Evolutionary conservation across 495 filamentous ascomycete genomes (phyloP).

Genomic region (Aspergillus sclerotioniger): DNA sequence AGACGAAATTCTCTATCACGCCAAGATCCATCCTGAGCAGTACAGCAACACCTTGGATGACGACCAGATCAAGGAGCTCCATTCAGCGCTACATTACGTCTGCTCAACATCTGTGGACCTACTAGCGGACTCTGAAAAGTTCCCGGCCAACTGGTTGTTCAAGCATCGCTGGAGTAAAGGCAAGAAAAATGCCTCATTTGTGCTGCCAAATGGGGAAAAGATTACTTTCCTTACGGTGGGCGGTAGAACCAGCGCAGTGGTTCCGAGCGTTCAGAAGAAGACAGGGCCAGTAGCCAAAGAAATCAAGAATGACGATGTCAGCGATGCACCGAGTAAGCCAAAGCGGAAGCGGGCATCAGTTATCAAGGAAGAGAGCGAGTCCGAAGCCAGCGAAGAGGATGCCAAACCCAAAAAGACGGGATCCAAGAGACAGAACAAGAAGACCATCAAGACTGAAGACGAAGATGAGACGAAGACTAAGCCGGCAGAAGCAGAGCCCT

Average conservation of each 20-base stretch:
- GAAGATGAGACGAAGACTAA: constrained; percentile 22
- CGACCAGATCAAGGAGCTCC: constrained; percentile 66
- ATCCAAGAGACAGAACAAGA: constrained; percentile 23
- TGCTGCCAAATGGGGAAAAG: constrained; percentile 78
- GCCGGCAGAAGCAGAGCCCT: constrained; percentile 8
- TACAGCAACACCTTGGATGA: constrained; percentile 79
- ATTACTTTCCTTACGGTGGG: constrained; percentile 83
- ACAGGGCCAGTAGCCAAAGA: constrained; percentile 49
- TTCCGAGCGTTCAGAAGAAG: constrained; percentile 84
- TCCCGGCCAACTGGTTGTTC: constrained; percentile 91
- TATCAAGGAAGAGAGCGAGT: constrained; percentile 32
- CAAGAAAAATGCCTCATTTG: constrained; percentile 65
- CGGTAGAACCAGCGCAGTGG: constrained; percentile 83
- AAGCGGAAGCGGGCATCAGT: constrained; percentile 38
- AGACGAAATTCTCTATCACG: constrained; percentile 87
- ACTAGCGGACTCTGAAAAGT: constrained; percentile 76
- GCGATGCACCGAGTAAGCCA: constrained; percentile 21
- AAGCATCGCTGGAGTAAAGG: constrained; percentile 89
- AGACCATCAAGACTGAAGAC: constrained; percentile 27
- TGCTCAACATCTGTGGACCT: constrained; percentile 75
- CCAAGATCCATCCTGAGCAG: constrained; percentile 86
- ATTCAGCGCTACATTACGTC: constrained; percentile 72
- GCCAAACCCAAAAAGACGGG: constrained; percentile 23
- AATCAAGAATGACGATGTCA: constrained; percentile 25
- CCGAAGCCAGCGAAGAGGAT: constrained; percentile 23